phyloP scores from a whole-genome alignment of 108 stramenopile species.

The Fistulifera solaris region DNA sequence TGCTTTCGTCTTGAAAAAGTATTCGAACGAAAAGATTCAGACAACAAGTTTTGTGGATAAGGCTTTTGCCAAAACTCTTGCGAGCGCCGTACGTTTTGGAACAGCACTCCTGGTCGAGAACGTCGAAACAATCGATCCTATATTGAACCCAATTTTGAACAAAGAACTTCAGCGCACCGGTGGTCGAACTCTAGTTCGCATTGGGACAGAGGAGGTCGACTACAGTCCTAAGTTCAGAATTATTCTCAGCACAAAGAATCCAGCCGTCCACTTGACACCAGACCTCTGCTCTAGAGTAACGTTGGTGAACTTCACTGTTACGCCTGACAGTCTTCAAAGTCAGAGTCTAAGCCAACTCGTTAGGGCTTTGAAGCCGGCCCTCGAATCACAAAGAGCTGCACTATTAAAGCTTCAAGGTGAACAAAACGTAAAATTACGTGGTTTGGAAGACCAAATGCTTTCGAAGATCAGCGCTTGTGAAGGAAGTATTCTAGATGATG shows the following conservation, averaged over 20 bases:
- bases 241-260: constrained; percentile 88
- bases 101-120: constrained; percentile 93
- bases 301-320: constrained; percentile 93
- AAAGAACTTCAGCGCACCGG: constrained; percentile 91
- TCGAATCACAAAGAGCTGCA: constrained; percentile 77
- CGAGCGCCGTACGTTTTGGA: constrained; percentile 95
- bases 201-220: constrained; percentile 97
- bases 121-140: constrained; percentile 91
- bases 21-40: constrained; percentile 75
- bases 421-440: constrained; percentile 89
- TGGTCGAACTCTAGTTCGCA: constrained; percentile 86
- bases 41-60: constrained; percentile 95
- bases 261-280: constrained; percentile 85
- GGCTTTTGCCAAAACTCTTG: constrained; percentile 95
- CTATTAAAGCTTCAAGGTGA: constrained; percentile 89
- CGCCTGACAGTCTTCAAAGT: constrained; percentile 87
- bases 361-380: constrained; percentile 85
- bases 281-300: constrained; percentile 97
- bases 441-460: constrained; percentile 94
- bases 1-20: constrained; percentile 84
- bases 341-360: constrained; percentile 86
- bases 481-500: constrained; percentile 97
- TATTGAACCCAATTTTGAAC: constrained; percentile 95
- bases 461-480: constrained; percentile 87
- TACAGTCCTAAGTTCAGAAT: constrained; percentile 93